Evolutionary conservation across 805 yeast species (phyloP).

Genomic region (Metahyphopichia silvanorum): DNA sequence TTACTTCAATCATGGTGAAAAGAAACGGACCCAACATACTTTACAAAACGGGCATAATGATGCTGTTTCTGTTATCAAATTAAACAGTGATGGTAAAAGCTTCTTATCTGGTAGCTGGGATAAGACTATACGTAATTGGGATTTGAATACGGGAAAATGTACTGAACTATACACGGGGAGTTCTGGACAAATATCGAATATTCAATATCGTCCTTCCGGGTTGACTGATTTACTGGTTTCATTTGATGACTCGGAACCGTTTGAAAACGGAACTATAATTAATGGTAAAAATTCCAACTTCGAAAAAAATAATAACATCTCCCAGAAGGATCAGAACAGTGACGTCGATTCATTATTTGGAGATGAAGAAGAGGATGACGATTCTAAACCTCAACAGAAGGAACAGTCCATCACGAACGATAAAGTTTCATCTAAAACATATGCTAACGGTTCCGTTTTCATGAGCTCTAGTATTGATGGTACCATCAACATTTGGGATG

Average conservation of each 20-base stretch:
- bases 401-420: conserved; percentile 14
- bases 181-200: conserved; percentile 75
- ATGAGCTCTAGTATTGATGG: conserved; percentile 86
- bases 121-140: conserved; percentile 77
- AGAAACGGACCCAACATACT: conserved; percentile 19
- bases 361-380: conserved; percentile 36
- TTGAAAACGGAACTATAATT: conserved; percentile 9
- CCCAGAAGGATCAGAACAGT: conserved; percentile 17
- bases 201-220: conserved; percentile 67
- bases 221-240: conserved; percentile 40
- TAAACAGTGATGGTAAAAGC: conserved; percentile 58
- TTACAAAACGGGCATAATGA: conserved; percentile 53
- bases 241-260: conserved; percentile 13
- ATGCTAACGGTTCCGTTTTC: conserved; percentile 49
- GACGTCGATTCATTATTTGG: conserved; percentile 50
- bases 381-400: conserved; percentile 8
- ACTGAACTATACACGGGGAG: conserved; percentile 49
- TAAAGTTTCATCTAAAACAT: conserved; percentile 19
- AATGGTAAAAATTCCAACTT: conserved; percentile 7
- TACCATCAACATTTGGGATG: conserved; percentile 77
- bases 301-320: conserved; percentile 11
- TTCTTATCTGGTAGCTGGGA: conserved; percentile 93
- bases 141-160: conserved; percentile 66
- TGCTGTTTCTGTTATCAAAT: conserved; percentile 67
- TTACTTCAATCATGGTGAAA: conserved; percentile 48